These are phyloP conservation scores for Sugiyamaella mastotermitis DNA, from an alignment of 805 yeast species.

Conservation along the genomic window DNA sequence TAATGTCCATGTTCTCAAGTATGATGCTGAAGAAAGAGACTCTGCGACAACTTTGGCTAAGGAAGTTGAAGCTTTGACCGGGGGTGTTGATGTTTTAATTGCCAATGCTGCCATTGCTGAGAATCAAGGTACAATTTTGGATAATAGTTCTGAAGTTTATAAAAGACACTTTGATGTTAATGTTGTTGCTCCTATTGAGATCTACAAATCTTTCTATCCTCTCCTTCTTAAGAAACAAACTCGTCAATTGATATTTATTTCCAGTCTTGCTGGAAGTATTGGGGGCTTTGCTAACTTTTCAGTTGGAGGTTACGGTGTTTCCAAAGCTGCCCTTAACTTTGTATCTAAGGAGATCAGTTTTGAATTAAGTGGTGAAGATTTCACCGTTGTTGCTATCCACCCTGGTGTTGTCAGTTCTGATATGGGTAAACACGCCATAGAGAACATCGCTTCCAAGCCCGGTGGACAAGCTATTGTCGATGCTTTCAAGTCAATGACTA, in stretches of 20 bases:
- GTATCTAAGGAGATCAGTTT: slow-evolving; percentile 23
- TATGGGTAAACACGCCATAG: slow-evolving; percentile 12
- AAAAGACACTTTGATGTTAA: slow-evolving; percentile 21
- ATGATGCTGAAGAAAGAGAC: slow-evolving; percentile 21
- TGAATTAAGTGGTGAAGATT: slow-evolving; percentile 26
- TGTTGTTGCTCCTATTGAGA: slow-evolving; percentile 24
- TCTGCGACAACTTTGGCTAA: slow-evolving; percentile 16
- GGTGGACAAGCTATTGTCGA: too few relatives aligned
- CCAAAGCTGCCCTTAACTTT: slow-evolving; percentile 36
- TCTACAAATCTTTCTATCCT: slow-evolving; percentile 22
- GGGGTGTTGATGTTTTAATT: slow-evolving; percentile 26
- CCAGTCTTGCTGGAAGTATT: slow-evolving; percentile 28
- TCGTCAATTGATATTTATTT: slow-evolving; percentile 26
- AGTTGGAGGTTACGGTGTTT: slow-evolving; percentile 29
- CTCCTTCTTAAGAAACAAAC: slow-evolving; percentile 19
- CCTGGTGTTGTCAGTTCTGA: slow-evolving; percentile 37
- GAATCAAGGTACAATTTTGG: slow-evolving; percentile 1
- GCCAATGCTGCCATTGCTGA: slow-evolving; percentile 26
- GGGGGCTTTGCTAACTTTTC: slow-evolving; percentile 2
- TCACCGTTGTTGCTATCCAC: slow-evolving; percentile 29
- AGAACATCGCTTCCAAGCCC: too few relatives aligned
- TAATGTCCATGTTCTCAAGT: slow-evolving; percentile 23
- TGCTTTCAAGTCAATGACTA: too few relatives aligned
- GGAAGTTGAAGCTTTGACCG: slow-evolving; percentile 12
- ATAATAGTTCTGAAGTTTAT: slow-evolving; percentile 3